Conservation (phyloP, 768 basidiomycete species). For the Phylloporus arenicola region DNA sequence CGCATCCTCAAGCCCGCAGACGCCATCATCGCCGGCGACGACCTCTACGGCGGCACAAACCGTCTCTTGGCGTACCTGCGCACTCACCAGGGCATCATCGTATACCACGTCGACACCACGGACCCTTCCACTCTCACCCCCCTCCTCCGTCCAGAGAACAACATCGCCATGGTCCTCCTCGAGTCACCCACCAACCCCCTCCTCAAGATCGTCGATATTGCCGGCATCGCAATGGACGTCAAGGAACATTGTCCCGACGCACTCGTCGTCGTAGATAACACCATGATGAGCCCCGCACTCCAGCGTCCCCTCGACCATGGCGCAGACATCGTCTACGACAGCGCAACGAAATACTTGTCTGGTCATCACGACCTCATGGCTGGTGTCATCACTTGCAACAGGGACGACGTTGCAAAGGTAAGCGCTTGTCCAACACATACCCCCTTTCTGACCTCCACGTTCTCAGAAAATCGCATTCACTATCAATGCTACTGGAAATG, state of each 20-base stretch:
- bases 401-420: conserved; percentile 86
- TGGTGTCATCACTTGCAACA: conserved; percentile 87
- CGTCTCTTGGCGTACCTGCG: conserved; percentile 87
- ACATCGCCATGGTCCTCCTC: conserved; percentile 91
- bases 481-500: conserved; percentile 93
- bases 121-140: conserved; percentile 56
- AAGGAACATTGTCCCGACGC: conserved; percentile 79
- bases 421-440: neutral
- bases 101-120: conserved; percentile 94
- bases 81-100: conserved; percentile 80
- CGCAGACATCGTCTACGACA: conserved; percentile 96
- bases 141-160: conserved; percentile 54
- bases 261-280: conserved; percentile 89
- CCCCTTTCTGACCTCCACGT: neutral
- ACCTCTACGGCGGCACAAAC: conserved; percentile 97
- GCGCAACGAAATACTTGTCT: conserved; percentile 94
- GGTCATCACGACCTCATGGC: conserved; percentile 99
- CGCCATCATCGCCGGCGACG: conserved; percentile 93
- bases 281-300: conserved; percentile 99
- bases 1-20: conserved; percentile 93
- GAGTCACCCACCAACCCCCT: conserved; percentile 98
- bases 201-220: conserved; percentile 90
- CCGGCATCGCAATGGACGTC: conserved; percentile 74
- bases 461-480: conserved; percentile 79
- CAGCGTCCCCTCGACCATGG: conserved; percentile 94